A percentile compares a stretch with the other conserved stretches of the same genome.
Evolutionary conservation across 2,329 filamentous ascomycete species (phyloP).

Genomic region (Ambrosiella xylebori): DNA sequence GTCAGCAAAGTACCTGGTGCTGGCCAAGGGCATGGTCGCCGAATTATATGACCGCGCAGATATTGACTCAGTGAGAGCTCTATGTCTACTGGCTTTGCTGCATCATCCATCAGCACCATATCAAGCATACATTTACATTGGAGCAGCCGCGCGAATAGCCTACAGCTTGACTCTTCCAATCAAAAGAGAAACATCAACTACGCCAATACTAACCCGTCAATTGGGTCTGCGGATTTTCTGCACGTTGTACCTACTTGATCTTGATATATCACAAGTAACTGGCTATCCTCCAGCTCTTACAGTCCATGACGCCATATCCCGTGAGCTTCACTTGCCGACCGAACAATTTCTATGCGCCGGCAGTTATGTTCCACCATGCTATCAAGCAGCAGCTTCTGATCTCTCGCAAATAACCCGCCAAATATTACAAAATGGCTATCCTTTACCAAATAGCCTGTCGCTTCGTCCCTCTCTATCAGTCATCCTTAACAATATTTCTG

Average conservation of each 20-base stretch:
- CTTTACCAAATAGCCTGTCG: not conserved
- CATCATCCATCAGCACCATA: constrained; percentile 14
- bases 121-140: constrained; percentile 18
- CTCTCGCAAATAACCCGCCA: constrained; percentile 16
- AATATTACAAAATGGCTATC: constrained; percentile 10
- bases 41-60: constrained; percentile 17
- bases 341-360: constrained; percentile 17
- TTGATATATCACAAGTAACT: constrained; percentile 17
- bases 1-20: constrained; percentile 15
- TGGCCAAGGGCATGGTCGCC: constrained; percentile 16
- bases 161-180: constrained; percentile 17
- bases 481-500: constrained; percentile 14
- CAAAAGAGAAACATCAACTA: constrained; percentile 14
- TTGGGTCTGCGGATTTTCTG: constrained; percentile 16
- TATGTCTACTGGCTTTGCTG: constrained; percentile 15
- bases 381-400: constrained; percentile 16
- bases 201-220: constrained; percentile 16
- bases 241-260: constrained; percentile 17
- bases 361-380: constrained; percentile 17
- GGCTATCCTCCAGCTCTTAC: constrained; percentile 17
- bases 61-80: constrained; percentile 16
- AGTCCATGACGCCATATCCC: constrained; percentile 12
- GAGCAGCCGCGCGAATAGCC: constrained; percentile 17
- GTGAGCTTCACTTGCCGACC: constrained; percentile 4
- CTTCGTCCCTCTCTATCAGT: constrained; percentile 13